Conservation (phyloP, 306 rosid genomes). For the Prunus mume region DNA sequence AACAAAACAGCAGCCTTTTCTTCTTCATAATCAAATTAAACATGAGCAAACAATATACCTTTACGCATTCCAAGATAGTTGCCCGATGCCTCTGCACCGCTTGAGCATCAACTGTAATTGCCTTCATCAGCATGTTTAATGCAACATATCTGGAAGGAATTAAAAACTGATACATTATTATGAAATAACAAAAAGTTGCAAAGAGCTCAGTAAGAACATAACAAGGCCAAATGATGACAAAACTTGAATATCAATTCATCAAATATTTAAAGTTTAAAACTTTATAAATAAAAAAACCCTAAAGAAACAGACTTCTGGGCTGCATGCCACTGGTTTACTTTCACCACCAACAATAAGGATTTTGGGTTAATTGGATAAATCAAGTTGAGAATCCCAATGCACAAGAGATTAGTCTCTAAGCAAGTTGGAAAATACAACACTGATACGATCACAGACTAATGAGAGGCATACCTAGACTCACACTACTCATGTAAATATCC, state of each 20-base stretch:
- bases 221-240: slow-evolving; percentile 4
- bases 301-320: not conserved
- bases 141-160: slow-evolving; percentile 75
- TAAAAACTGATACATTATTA: not conserved
- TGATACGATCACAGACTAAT: not conserved
- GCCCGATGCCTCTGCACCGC: slow-evolving; percentile 99
- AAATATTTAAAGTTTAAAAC: no score
- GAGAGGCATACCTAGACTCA: not conserved
- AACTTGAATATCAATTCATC: not conserved
- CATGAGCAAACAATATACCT: slow-evolving; percentile 49
- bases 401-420: not conserved
- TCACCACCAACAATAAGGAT: not conserved
- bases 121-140: slow-evolving; percentile 92
- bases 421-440: not conserved
- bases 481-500: not conserved
- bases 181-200: slow-evolving; percentile 8
- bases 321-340: not conserved
- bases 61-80: slow-evolving; percentile 94
- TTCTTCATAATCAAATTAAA: not conserved
- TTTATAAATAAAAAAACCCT: not conserved
- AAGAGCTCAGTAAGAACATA: not conserved
- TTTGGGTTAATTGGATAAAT: not conserved
- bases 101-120: slow-evolving; percentile 89
- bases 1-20: not conserved
- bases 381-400: not conserved